These are phyloP conservation scores for Pseudonitzschia pungens DNA, from an alignment of 108 stramenopile genomes.

Conservation along the genomic window DNA sequence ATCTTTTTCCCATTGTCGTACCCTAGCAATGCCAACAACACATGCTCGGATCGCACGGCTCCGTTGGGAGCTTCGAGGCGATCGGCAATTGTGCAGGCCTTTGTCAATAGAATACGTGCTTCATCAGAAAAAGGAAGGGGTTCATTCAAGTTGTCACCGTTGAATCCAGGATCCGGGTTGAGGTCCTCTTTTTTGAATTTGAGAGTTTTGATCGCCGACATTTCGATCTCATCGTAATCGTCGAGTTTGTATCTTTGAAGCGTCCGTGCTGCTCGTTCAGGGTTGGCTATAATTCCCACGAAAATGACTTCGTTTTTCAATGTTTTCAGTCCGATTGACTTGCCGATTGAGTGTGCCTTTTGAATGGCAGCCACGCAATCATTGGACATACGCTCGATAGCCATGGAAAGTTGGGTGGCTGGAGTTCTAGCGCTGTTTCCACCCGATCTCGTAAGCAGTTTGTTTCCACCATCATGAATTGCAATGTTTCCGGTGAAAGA, in stretches of 20 bases:
- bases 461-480: background rate
- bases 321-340: conserved; percentile 47
- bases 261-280: conserved; percentile 58
- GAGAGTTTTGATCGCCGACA: conserved; percentile 27
- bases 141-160: conserved; percentile 27
- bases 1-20: conserved; percentile 48
- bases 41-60: conserved; percentile 63
- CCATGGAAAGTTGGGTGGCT: conserved; percentile 9
- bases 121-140: conserved; percentile 68
- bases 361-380: conserved; percentile 59
- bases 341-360: conserved; percentile 57
- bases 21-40: conserved; percentile 66
- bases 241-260: conserved; percentile 51
- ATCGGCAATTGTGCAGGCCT: conserved; percentile 62
- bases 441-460: background rate
- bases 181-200: conserved; percentile 11
- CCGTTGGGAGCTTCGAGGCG: conserved; percentile 35
- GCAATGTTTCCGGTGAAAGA: background rate
- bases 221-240: conserved; percentile 29
- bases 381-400: conserved; percentile 63
- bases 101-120: conserved; percentile 44
- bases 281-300: conserved; percentile 57
- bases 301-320: conserved; percentile 61
- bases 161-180: conserved; percentile 1
- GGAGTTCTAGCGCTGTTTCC: background rate